These are phyloP conservation scores for Alternaria novae-zelandiae DNA, from an alignment of 2,329 filamentous ascomycete species.

Conservation along the genomic window DNA sequence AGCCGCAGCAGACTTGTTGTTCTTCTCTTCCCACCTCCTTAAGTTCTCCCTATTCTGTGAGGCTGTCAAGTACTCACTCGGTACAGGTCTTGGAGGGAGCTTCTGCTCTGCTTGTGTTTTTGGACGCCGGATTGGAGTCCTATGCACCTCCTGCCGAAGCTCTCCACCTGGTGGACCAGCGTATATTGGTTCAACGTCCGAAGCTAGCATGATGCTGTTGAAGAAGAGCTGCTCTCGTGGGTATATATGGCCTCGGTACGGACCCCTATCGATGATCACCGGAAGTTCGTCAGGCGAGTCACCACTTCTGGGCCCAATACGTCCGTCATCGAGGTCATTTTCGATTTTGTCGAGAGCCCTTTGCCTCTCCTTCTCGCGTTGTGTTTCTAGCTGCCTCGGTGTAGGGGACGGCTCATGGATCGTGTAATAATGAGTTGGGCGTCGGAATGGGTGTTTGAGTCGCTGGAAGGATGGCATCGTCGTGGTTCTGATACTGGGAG, in stretches of 20 bases:
- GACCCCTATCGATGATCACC: conserved; percentile 20
- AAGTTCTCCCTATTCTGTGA: not conserved
- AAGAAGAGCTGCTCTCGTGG: conserved; percentile 20
- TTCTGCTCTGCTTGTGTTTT: not conserved
- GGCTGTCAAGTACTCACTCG: conserved; percentile 1
- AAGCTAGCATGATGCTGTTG: conserved; percentile 27
- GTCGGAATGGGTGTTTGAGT: conserved; percentile 18
- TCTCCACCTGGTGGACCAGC: not conserved
- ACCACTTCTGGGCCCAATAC: not conserved
- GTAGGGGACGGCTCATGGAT: not conserved
- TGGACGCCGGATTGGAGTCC: not conserved
- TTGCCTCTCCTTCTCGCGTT: not conserved
- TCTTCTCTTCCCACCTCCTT: not conserved
- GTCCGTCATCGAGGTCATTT: conserved; percentile 8
- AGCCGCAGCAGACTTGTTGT: not conserved
- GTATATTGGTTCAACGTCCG: conserved; percentile 9
- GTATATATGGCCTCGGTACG: conserved; percentile 17
- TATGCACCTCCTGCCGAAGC: conserved; percentile 10
- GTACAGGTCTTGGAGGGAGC: not conserved
- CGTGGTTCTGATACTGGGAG: not conserved
- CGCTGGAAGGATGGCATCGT: conserved; percentile 18
- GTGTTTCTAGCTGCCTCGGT: not conserved
- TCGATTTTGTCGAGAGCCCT: not conserved
- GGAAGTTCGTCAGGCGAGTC: conserved; percentile 12
- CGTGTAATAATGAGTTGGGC: conserved; percentile 1